These are phyloP conservation scores for Fusarium haematococcum DNA, from an alignment of 2,329 filamentous ascomycete genomes.

Conservation along the genomic window DNA sequence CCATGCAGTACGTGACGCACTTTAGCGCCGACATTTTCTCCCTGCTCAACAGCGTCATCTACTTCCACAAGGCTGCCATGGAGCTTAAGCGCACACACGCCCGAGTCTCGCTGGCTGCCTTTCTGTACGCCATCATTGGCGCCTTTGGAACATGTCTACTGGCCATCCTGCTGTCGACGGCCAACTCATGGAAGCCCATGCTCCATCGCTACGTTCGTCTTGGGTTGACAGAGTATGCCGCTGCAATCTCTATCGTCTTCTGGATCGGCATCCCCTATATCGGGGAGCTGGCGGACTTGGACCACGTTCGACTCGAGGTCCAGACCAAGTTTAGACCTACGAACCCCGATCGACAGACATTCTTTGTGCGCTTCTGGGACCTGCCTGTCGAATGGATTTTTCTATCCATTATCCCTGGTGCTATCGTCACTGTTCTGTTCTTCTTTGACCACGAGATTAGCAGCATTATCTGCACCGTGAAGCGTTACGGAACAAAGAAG, in stretches of 20 bases:
- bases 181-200: slow-evolving; percentile 70
- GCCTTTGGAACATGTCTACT: slow-evolving; percentile 72
- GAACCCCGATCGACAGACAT: slow-evolving; percentile 63
- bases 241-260: slow-evolving; percentile 73
- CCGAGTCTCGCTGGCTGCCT: slow-evolving; percentile 69
- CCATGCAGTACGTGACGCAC: slow-evolving; percentile 76
- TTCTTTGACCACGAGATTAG: slow-evolving; percentile 79
- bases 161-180: slow-evolving; percentile 71
- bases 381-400: slow-evolving; percentile 70
- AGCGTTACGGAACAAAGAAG: slow-evolving; percentile 70
- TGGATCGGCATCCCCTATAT: slow-evolving; percentile 73
- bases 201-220: slow-evolving; percentile 72
- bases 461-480: slow-evolving; percentile 74
- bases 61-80: slow-evolving; percentile 75
- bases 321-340: slow-evolving; percentile 68
- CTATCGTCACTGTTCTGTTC: slow-evolving; percentile 75
- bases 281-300: slow-evolving; percentile 68
- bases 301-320: slow-evolving; percentile 69
- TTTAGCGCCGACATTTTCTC: slow-evolving; percentile 76
- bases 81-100: slow-evolving; percentile 71
- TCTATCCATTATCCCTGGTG: slow-evolving; percentile 69
- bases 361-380: slow-evolving; percentile 74
- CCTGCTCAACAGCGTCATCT: slow-evolving; percentile 74
- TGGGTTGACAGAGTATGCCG: slow-evolving; percentile 72
- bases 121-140: slow-evolving; percentile 74